Evolutionary conservation across 371 early-diverging fungal species (phyloP).

Genomic region (Actinomortierella wolfii): DNA sequence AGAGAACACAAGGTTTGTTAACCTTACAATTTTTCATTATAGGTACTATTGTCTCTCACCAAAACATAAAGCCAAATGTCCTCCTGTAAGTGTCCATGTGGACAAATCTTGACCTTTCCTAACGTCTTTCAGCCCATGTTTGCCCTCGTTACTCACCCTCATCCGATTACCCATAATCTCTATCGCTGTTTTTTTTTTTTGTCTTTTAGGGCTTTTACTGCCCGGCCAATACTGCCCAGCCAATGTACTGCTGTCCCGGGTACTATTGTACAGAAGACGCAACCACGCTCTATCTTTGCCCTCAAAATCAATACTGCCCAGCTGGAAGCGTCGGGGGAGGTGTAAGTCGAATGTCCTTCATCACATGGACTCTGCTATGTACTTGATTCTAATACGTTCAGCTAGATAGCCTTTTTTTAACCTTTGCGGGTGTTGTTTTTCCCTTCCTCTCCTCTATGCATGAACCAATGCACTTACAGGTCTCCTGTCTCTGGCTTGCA

Average conservation of each 20-base stretch:
- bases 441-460: slow-evolving; percentile 5
- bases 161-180: background rate
- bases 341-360: slow-evolving; percentile 12
- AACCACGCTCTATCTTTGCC: slow-evolving; percentile 39
- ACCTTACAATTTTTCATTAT: background rate
- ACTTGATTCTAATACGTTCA: slow-evolving; percentile 1
- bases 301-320: slow-evolving; percentile 47
- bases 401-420: too few species aligned
- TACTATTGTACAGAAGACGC: slow-evolving; percentile 52
- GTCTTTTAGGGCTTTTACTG: slow-evolving; percentile 47
- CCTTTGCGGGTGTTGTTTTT: slow-evolving; percentile 7
- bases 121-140: background rate
- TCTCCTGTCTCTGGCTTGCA: slow-evolving; percentile 43
- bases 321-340: slow-evolving; percentile 32
- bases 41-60: slow-evolving; percentile 38
- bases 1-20: background rate
- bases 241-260: slow-evolving; percentile 54
- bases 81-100: slow-evolving; percentile 14
- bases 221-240: slow-evolving; percentile 53
- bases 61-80: slow-evolving; percentile 22
- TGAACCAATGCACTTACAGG: slow-evolving; percentile 14
- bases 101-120: background rate
- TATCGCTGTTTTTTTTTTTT: background rate
- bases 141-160: background rate
- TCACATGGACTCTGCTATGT: background rate